Percentiles rank a stretch among this genome's conserved stretches.
These are phyloP conservation scores for Phytophthora pisi DNA, from an alignment of 352 stramenopile genomes.

Conservation along the genomic window DNA sequence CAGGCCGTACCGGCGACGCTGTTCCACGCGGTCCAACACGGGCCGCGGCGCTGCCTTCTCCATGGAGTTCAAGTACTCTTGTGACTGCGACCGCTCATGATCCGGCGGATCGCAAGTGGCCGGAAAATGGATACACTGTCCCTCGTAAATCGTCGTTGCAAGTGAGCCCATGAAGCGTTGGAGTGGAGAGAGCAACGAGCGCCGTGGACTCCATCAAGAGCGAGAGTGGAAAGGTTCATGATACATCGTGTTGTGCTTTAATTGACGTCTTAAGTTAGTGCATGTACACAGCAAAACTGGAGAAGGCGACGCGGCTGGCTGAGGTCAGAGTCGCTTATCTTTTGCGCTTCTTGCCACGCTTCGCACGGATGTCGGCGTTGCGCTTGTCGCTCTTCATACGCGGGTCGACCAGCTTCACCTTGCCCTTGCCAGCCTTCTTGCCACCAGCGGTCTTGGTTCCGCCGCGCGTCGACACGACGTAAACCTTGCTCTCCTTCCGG, in stretches of 20 bases:
- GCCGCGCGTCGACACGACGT: constrained; percentile 93
- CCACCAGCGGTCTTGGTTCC: constrained; percentile 62
- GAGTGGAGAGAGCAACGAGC: no score
- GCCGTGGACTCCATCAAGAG: not conserved
- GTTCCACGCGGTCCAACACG: constrained; percentile 74
- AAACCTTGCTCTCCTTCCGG: constrained; percentile 96
- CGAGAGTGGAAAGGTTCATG: constrained; percentile 22
- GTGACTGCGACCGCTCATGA: constrained; percentile 28
- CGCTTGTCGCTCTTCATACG: constrained; percentile 98
- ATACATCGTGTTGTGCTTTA: constrained; percentile 36
- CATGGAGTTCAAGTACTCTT: not conserved
- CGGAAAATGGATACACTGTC: no score
- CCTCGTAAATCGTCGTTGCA: no score
- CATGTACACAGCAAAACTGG: constrained; percentile 34
- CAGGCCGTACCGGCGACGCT: constrained; percentile 75
- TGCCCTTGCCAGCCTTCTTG: constrained; percentile 85
- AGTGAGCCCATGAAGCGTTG: no score
- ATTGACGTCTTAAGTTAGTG: constrained; percentile 60
- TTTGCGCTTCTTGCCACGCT: constrained; percentile 89
- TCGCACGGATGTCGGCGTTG: constrained; percentile 80
- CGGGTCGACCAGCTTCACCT: constrained; percentile 98
- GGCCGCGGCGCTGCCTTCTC: constrained; percentile 25
- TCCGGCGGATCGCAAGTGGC: not conserved
- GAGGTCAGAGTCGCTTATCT: constrained; percentile 46
- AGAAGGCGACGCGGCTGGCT: constrained; percentile 18